Conservation (phyloP, 2,329 filamentous ascomycete genomes). For the Claviceps arundinis region DNA sequence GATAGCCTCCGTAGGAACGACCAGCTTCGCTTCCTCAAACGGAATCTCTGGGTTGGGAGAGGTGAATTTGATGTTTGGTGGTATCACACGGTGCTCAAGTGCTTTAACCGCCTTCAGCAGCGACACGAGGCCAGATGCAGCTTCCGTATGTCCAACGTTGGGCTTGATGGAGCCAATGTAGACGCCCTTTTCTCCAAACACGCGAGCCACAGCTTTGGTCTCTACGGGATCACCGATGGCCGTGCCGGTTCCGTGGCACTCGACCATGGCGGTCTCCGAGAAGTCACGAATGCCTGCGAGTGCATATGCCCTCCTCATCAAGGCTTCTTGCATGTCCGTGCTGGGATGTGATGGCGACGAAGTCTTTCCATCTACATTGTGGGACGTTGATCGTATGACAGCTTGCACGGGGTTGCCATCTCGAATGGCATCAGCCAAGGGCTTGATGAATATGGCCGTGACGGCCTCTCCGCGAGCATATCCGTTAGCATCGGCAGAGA, state of each 20-base stretch:
- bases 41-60: conserved; percentile 20
- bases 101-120: conserved; percentile 30
- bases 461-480: conserved; percentile 38
- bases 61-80: conserved; percentile 24
- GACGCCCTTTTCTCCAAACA: conserved; percentile 15
- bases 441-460: conserved; percentile 31
- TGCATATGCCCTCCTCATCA: conserved; percentile 20
- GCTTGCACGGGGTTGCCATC: conserved; percentile 31
- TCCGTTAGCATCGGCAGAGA: conserved; percentile 32
- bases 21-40: conserved; percentile 14
- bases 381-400: conserved; percentile 23
- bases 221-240: conserved; percentile 24
- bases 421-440: conserved; percentile 28
- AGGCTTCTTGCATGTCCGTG: conserved; percentile 15
- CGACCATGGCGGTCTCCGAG: conserved; percentile 19
- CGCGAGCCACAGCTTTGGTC: conserved; percentile 16
- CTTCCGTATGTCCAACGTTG: conserved; percentile 31
- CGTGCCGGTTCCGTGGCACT: conserved; percentile 29
- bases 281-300: conserved; percentile 14
- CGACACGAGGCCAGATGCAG: conserved; percentile 26
- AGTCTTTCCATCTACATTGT: conserved; percentile 30
- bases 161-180: conserved; percentile 23
- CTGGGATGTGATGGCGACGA: conserved; percentile 27
- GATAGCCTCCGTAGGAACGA: conserved; percentile 16
- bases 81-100: conserved; percentile 25